Evolutionary conservation across 176 grass and related monocot genomes (phyloP), one percentile per base, ranked within the genome.

Genomic region (Metroxylon sagu): DNA sequence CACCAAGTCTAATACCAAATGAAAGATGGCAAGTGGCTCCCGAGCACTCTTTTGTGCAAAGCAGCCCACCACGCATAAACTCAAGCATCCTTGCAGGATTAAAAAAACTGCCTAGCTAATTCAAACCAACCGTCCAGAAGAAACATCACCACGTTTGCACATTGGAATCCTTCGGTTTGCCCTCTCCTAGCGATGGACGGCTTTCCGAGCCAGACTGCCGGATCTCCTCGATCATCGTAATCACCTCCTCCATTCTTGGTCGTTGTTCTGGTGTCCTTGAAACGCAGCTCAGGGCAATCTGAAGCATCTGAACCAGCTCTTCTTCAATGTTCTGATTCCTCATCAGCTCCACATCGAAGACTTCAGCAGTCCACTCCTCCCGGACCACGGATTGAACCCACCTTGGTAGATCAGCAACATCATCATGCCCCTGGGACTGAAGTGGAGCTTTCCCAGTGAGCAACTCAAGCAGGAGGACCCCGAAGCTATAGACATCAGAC

Each of bases 331-430:
- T 82, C 2, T 49, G 75, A 71, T 72, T 66, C 50, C 70, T 82
- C 59, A 87, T 83, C 54, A 98, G 80, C 60, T 88, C 81, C 5
- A 71, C 49, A 29, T 98, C 93, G 26, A 92, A 98, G 26, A 98
- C 93, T 65, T 98, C 93, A 0, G 93, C 93, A 0, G 93, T 98
- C 93, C 93, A 98, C 63, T 98, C 93, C 81, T 98, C 93, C 29
- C 82, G 77, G 70, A 98, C 88, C 26, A 98, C 88, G 0, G 93
- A 98, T 23, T 85, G 88, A 48, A 97, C 87, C 93, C 93, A 96
- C 26, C 84, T 88, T 3, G 84, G 84, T 26, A 98, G 73, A 50
- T 98, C 93, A 0, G 75, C 64, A 12, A 83, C 72, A 5, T 98
- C 82, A 19, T 98, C 93, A 14, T 71, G 87, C 21, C 88, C 93